Evolutionary conservation across 257 asterid species (phyloP).

Genomic region (Lantana camara): DNA sequence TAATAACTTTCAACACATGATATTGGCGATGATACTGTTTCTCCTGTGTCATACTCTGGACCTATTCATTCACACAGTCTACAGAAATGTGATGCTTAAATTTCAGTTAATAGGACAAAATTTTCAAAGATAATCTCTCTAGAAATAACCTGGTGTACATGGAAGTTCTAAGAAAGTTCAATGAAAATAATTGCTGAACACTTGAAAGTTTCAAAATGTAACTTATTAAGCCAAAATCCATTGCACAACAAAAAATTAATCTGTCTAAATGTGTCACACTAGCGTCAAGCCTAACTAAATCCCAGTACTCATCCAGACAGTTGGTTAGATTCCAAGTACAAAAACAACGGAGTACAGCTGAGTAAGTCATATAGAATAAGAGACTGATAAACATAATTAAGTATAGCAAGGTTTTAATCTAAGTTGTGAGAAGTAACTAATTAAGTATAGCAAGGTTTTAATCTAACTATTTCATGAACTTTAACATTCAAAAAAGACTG

Average conservation of each 20-base stretch:
- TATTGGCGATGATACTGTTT: constrained; percentile 9
- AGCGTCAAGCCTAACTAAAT: constrained; percentile 12
- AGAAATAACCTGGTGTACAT: not conserved
- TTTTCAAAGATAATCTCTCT: not conserved
- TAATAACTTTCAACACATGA: not conserved
- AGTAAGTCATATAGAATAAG: constrained; percentile 18
- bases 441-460: constrained; percentile 20
- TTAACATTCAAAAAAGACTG: constrained; percentile 25
- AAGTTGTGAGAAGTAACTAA: not conserved
- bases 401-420: constrained; percentile 3
- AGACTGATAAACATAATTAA: constrained; percentile 7
- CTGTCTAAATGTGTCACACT: constrained; percentile 1
- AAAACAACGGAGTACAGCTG: not conserved
- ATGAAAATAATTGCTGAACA: not conserved
- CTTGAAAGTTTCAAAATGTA: not conserved
- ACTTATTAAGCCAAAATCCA: not conserved
- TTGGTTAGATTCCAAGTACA: constrained; percentile 7
- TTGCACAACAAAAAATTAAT: not conserved
- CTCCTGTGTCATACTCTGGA: constrained; percentile 4
- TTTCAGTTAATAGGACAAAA: constrained; percentile 14
- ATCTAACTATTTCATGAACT: constrained; percentile 13
- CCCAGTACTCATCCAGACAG: not conserved
- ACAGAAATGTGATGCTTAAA: constrained; percentile 1
- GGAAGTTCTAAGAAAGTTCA: not conserved
- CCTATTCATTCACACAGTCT: not conserved